Conservation (phyloP, 768 basidiomycete genomes). For the Russula earlei region DNA sequence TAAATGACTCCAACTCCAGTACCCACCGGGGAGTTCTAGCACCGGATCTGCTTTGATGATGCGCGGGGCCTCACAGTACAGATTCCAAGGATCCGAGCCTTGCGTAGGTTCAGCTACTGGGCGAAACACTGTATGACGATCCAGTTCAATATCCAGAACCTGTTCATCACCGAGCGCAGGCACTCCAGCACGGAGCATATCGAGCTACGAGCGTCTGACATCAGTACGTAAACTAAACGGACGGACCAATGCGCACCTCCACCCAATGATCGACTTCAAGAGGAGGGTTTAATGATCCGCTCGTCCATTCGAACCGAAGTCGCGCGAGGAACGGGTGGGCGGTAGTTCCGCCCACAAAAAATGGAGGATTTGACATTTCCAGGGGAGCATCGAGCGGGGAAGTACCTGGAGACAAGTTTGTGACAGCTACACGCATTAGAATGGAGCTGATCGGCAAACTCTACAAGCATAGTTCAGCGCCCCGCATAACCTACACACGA, state of each 20-base stretch:
- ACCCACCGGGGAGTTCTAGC: background rate
- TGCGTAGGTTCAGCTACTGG: slow-evolving; percentile 20
- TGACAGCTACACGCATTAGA: slow-evolving; percentile 28
- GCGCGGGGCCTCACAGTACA: background rate
- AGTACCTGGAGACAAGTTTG: slow-evolving; percentile 27
- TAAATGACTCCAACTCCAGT: background rate
- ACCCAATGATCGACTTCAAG: slow-evolving; percentile 45
- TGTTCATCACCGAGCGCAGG: slow-evolving; percentile 41
- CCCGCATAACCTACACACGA: background rate
- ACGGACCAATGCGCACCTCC: slow-evolving; percentile 28
- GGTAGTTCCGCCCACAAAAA: slow-evolving; percentile 18
- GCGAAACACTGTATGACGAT: slow-evolving; percentile 34
- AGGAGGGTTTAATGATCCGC: slow-evolving; percentile 32
- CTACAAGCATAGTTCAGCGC: slow-evolving; percentile 20
- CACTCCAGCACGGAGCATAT: slow-evolving; percentile 29
- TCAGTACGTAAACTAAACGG: background rate
- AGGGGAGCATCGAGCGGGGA: slow-evolving; percentile 31
- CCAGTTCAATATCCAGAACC: slow-evolving; percentile 40
- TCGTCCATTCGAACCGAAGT: slow-evolving; percentile 34
- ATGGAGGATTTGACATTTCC: slow-evolving; percentile 31
- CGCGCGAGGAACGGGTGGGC: slow-evolving; percentile 24
- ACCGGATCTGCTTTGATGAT: background rate
- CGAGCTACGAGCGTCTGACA: slow-evolving; percentile 28
- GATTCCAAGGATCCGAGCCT: slow-evolving; percentile 14
- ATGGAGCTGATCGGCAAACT: slow-evolving; percentile 29